These are phyloP conservation scores for Hippophae rhamnoides DNA, from an alignment of 306 rosid genomes.

Conservation along the genomic window DNA sequence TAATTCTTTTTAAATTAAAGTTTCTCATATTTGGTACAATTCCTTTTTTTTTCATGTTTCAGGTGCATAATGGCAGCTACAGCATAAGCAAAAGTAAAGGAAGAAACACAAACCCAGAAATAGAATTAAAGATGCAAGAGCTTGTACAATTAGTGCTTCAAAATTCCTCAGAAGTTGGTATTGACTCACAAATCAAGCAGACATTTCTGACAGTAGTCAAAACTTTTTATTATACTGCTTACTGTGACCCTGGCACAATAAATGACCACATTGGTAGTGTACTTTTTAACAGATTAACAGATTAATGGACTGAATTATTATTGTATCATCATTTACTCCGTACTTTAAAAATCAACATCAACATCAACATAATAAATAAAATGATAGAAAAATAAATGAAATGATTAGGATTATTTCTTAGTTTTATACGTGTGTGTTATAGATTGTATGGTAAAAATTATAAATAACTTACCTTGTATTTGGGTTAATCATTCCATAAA, in stretches of 20 bases:
- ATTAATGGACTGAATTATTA: conserved; percentile 26
- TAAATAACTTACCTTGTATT: too few relatives aligned
- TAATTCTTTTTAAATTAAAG: too few relatives aligned
- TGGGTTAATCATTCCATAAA: too few relatives aligned
- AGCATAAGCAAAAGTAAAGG: not conserved
- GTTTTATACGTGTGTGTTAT: too few relatives aligned
- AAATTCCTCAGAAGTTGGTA: conserved; percentile 24
- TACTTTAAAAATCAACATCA: too few relatives aligned
- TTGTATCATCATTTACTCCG: too few relatives aligned
- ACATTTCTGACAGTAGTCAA: conserved; percentile 58
- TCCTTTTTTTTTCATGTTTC: too few relatives aligned
- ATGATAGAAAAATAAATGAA: too few relatives aligned
- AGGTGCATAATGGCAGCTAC: conserved; percentile 7
- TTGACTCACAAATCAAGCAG: conserved; percentile 50
- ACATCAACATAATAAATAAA: too few relatives aligned
- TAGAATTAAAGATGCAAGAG: conserved; percentile 66
- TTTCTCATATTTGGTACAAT: too few relatives aligned
- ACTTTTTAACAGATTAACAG: conserved; percentile 70
- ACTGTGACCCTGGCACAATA: conserved; percentile 49
- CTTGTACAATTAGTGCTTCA: conserved; percentile 52
- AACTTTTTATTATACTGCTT: conserved; percentile 60
- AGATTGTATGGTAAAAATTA: too few relatives aligned
- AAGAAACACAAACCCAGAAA: conserved; percentile 20
- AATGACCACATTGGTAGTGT: conserved; percentile 67
- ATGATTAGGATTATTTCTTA: too few relatives aligned